Conservation (phyloP, 805 yeast species). For the Candida silvicultrix region DNA sequence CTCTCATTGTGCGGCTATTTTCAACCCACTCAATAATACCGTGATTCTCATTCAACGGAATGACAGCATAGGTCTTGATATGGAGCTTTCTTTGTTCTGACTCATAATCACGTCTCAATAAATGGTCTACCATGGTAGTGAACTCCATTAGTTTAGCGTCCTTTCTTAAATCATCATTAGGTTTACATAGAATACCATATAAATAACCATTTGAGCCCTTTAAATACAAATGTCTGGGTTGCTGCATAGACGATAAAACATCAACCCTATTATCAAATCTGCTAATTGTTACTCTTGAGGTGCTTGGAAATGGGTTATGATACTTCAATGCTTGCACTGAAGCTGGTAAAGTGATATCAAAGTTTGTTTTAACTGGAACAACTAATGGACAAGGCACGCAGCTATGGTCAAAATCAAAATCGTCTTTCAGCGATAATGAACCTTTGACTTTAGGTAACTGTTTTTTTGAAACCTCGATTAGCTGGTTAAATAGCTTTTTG, state of each 20-base stretch:
- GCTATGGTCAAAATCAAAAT: conserved; percentile 35
- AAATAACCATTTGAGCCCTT: conserved; percentile 72
- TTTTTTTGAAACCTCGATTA: conserved; percentile 22
- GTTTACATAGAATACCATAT: conserved; percentile 76
- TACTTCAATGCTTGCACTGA: conserved; percentile 34
- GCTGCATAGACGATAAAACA: conserved; percentile 76
- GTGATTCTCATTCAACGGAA: conserved; percentile 77
- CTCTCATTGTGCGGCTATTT: conserved; percentile 65
- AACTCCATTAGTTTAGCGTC: conserved; percentile 92
- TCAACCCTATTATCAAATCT: conserved; percentile 62
- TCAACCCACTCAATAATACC: conserved; percentile 92
- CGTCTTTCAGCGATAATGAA: conserved; percentile 25
- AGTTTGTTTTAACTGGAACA: conserved; percentile 67
- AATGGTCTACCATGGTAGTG: conserved; percentile 76
- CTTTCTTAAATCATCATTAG: conserved; percentile 86
- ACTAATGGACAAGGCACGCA: conserved; percentile 48
- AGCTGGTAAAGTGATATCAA: conserved; percentile 60
- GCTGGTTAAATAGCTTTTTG: conserved; percentile 21
- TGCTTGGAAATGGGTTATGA: conserved; percentile 38
- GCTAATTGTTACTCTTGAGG: conserved; percentile 45
- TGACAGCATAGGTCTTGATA: conserved; percentile 80
- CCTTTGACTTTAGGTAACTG: conserved; percentile 9
- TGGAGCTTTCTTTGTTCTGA: conserved; percentile 66
- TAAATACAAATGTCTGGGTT: conserved; percentile 72
- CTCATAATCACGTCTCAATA: conserved; percentile 60